phyloP scores from a whole-genome alignment of 2,329 filamentous ascomycete genomes.

The Gnomoniopsis smithogilvyi region DNA sequence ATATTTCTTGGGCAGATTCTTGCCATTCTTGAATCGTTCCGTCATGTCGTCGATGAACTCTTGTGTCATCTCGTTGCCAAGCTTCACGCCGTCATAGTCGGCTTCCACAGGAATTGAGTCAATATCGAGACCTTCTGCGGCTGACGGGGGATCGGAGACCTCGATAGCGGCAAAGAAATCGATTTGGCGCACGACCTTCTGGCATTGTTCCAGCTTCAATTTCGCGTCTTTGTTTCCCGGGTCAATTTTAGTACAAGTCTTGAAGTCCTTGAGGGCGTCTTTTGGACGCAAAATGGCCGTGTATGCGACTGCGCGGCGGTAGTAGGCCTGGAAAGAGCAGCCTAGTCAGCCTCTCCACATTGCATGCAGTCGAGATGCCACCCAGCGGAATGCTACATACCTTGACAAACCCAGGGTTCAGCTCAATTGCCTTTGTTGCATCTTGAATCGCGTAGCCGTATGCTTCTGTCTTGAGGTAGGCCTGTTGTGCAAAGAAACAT shows the following conservation, averaged over 20 bases:
- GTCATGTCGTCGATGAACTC: conserved; percentile 99
- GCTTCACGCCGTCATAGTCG: conserved; percentile 77
- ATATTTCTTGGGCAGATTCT: conserved; percentile 94
- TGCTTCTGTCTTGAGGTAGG: conserved; percentile 91
- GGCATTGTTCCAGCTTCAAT: conserved; percentile 86
- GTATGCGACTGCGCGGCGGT: conserved; percentile 86
- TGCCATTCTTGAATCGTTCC: conserved; percentile 90
- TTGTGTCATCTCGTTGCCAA: conserved; percentile 84
- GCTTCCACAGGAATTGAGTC: conserved; percentile 80
- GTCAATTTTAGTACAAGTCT: conserved; percentile 81
- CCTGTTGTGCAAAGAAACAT: conserved; percentile 45
- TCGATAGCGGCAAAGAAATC: conserved; percentile 96
- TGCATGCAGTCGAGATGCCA: not conserved
- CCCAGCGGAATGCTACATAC: conserved; percentile 39
- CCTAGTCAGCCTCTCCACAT: conserved; percentile 6
- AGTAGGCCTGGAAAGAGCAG: conserved; percentile 68
- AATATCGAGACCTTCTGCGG: conserved; percentile 84
- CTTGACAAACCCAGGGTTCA: conserved; percentile 87
- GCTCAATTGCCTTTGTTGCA: conserved; percentile 84
- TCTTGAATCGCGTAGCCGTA: conserved; percentile 92
- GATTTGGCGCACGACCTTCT: conserved; percentile 88
- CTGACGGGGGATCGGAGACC: conserved; percentile 86
- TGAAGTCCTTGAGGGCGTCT: conserved; percentile 90
- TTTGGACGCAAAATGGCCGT: conserved; percentile 86
- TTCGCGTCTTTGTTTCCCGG: conserved; percentile 88